Percentiles rank a stretch among this genome's conserved stretches.
Conservation (phyloP, 2,329 filamentous ascomycete genomes). For the Clarireedia monteithiana region DNA sequence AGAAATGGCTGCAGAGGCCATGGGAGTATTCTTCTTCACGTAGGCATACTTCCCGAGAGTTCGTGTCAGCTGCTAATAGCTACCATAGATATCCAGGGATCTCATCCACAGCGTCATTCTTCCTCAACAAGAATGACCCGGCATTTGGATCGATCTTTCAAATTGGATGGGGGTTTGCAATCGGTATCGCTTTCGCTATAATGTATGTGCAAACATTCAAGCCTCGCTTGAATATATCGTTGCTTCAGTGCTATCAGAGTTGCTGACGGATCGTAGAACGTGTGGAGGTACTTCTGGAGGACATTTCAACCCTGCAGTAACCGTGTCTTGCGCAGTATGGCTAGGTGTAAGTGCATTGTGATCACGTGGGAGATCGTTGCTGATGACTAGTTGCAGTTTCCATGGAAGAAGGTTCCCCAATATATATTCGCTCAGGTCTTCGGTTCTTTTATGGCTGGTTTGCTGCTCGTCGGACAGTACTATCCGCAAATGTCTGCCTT, state of each 20-base stretch:
- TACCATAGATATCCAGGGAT: slow-evolving; percentile 37
- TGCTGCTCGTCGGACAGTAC: slow-evolving; percentile 49
- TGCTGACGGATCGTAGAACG: slow-evolving; percentile 22
- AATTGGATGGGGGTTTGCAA: slow-evolving; percentile 46
- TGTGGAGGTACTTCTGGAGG: slow-evolving; percentile 46
- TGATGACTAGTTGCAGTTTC: slow-evolving; percentile 32
- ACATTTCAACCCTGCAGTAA: slow-evolving; percentile 47
- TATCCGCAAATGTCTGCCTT: slow-evolving; percentile 41
- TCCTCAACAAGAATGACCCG: slow-evolving; percentile 36
- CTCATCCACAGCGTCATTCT: slow-evolving; percentile 44
- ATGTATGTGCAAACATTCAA: slow-evolving; percentile 27
- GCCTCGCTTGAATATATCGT: background rate
- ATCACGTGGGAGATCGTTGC: background rate
- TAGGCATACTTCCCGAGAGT: slow-evolving; percentile 10
- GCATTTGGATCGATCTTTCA: slow-evolving; percentile 45
- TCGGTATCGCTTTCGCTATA: slow-evolving; percentile 52
- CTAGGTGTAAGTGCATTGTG: slow-evolving; percentile 34
- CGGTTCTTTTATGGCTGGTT: slow-evolving; percentile 46
- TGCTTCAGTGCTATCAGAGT: background rate
- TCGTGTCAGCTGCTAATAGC: slow-evolving; percentile 10
- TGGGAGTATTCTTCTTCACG: slow-evolving; percentile 50
- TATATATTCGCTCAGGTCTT: slow-evolving; percentile 51
- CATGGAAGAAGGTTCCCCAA: slow-evolving; percentile 47
- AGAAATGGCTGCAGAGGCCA: slow-evolving; percentile 48
- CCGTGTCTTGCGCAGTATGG: slow-evolving; percentile 40